A percentile compares a stretch with the other conserved stretches of the same genome.
phyloP scores from a whole-genome alignment of 2,329 filamentous ascomycete genomes.

The Aspergillus flavus region DNA sequence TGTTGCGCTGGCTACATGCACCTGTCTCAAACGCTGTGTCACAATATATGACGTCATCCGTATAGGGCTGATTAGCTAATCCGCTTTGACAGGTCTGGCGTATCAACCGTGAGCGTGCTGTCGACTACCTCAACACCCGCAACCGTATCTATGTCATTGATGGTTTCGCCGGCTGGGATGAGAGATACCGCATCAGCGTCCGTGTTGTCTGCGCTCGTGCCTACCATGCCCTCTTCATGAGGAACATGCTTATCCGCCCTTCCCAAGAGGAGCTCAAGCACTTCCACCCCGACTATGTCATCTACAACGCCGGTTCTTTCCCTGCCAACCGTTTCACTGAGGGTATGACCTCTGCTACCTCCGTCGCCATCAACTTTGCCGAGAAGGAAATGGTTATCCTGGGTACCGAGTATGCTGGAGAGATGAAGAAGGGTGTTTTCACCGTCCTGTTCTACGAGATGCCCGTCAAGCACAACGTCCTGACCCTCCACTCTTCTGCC shows the following conservation, averaged over 20 bases:
- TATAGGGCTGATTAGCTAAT: conserved; percentile 26
- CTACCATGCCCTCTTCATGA: conserved; percentile 99
- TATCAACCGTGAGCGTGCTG: conserved; percentile 97
- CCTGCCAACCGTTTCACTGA: conserved; percentile 97
- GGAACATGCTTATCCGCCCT: conserved; percentile 99
- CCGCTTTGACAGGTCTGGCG: conserved; percentile 77
- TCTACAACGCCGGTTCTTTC: conserved; percentile 99
- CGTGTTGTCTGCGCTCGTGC: conserved; percentile 97
- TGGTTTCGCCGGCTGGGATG: conserved; percentile 96
- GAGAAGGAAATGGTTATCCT: conserved; percentile 99
- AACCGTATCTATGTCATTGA: conserved; percentile 99
- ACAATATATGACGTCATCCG: conserved; percentile 33
- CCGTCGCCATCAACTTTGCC: conserved; percentile 97
- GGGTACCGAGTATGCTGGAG: conserved; percentile 96
- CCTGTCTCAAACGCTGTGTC: conserved; percentile 10
- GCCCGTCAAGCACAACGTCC: conserved; percentile 98
- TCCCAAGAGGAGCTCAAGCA: conserved; percentile 87
- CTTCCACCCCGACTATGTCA: conserved; percentile 99
- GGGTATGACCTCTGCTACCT: conserved; percentile 98
- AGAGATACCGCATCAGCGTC: conserved; percentile 96
- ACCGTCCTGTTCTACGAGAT: conserved; percentile 99
- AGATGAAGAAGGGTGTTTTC: conserved; percentile 99
- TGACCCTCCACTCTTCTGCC: conserved; percentile 97
- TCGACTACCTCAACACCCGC: conserved; percentile 98
- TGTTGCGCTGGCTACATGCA: conserved; percentile 1